Conservation (phyloP, 2,329 filamentous ascomycete genomes). For the Cladosporium sp. region DNA sequence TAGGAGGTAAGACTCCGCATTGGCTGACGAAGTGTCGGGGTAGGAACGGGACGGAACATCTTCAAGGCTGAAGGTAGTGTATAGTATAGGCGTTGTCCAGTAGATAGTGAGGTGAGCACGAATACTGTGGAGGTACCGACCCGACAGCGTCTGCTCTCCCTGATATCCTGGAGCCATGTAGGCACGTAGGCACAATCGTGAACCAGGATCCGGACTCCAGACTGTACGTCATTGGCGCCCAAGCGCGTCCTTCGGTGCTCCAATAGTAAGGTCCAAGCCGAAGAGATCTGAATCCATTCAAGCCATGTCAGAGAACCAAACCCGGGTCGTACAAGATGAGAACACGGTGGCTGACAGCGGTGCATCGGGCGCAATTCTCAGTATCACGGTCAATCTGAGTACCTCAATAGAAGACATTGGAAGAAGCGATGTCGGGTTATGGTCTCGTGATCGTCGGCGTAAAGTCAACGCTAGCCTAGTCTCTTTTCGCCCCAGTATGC, state of each 20-base stretch:
- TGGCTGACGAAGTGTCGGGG: neutral
- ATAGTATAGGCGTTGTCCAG: neutral
- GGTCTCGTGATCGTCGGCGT: slow-evolving; percentile 1
- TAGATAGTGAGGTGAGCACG: neutral
- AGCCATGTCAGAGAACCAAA: neutral
- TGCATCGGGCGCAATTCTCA: neutral
- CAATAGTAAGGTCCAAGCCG: neutral
- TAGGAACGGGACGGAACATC: neutral
- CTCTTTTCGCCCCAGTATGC: slow-evolving; percentile 3
- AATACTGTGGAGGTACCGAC: neutral
- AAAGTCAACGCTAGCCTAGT: neutral
- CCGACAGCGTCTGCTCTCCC: neutral
- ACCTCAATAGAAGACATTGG: neutral
- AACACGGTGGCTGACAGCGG: neutral
- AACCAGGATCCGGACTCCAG: neutral
- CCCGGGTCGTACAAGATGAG: neutral
- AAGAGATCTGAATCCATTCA: neutral
- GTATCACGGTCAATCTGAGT: neutral
- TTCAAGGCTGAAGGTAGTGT: neutral
- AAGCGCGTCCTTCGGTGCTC: neutral
- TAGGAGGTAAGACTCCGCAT: neutral
- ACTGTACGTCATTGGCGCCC: slow-evolving; percentile 1
- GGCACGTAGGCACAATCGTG: neutral
- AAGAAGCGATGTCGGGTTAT: neutral
- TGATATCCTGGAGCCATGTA: neutral